Base-by-base conservation (phyloP, 2,329 filamentous ascomycete genomes). In the Trichoderma oligosporum region DNA sequence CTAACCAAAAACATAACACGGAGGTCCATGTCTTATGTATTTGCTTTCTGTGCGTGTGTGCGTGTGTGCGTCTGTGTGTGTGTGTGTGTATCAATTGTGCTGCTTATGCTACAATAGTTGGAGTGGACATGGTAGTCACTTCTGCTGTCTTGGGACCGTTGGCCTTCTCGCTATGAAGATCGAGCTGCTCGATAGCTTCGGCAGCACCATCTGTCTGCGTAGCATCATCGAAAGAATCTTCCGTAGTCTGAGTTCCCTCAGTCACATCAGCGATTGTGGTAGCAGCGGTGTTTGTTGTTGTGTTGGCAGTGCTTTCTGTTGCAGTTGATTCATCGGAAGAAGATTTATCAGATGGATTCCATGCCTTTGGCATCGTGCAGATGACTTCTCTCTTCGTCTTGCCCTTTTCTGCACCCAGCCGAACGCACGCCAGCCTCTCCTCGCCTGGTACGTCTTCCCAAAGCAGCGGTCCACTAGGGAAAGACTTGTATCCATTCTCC, bases 381-480 rank as follows among this genome's bases (percentile, higher is more conserved):
- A 85, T 72, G 41, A 71, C 69, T 65, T 80, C 78, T 12, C 68
- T 65, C 57, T 79, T 73, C 56, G 76, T 68, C 60, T 74, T 69
- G 12, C 78, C 77, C 3, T 73, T 71, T 49, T 73, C 69, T 52
- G 71, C 75, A 2, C 84, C 84, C 7, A 80, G 73, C 0, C 79
- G 79, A 4, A 84, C 46, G 55, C 82, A 85, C 60, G 80, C 78
- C 27, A 84, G 58, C 48, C 71, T 67, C 49, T 72, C 72, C 14
- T 73, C 78, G 44, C 73, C 76, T 2, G 76, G 74, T 1, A 64
- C 61, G 83, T 78, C 74, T 45, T 76, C 69, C 84, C 83, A 86
- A 61, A 82, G 73, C 65, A 83, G 68, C 1, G 84, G 83, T 0
- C 83, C 83, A 4, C 71, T 66, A 0, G 82, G 82, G 65, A 87